These are phyloP conservation scores for Colletotrichum cereale DNA, from an alignment of 2,329 filamentous ascomycete genomes.

Conservation along the genomic window DNA sequence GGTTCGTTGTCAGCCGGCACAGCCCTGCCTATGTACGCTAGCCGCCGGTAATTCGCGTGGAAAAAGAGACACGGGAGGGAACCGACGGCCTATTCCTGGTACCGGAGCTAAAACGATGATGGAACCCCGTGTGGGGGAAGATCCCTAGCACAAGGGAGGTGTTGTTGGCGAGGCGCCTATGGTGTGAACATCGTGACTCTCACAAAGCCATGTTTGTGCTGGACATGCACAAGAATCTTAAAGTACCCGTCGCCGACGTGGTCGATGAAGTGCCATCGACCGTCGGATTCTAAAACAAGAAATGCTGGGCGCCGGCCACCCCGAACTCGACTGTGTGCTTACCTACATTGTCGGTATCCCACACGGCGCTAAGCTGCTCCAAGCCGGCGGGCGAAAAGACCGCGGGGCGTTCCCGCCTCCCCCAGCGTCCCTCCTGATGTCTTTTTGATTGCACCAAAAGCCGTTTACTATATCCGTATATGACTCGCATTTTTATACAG, in stretches of 20 bases:
- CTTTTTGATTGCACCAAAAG: conserved; percentile 22
- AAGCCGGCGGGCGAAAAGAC: conserved; percentile 17
- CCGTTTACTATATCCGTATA: not conserved
- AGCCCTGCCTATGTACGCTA: conserved; percentile 23
- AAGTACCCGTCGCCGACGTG: too few relatives aligned
- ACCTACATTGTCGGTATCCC: too few relatives aligned
- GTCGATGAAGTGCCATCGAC: not conserved
- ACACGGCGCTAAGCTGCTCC: conserved; percentile 7
- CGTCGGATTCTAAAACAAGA: conserved; percentile 35
- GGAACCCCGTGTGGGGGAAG: conserved; percentile 12
- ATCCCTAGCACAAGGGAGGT: not conserved
- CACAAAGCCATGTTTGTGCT: too few relatives aligned
- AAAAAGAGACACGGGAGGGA: not conserved
- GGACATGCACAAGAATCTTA: too few relatives aligned
- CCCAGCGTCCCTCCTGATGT: conserved; percentile 10
- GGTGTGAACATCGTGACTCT: too few relatives aligned
- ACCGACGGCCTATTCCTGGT: not conserved
- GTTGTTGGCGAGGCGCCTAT: too few relatives aligned
- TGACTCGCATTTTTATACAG: conserved; percentile 23
- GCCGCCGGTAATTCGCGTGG: conserved; percentile 30
- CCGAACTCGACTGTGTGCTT: not conserved
- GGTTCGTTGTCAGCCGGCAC: conserved; percentile 2
- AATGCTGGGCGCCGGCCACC: conserved; percentile 16
- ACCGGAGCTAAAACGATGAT: conserved; percentile 1
- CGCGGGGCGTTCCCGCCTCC: conserved; percentile 13